Conservation (phyloP, 371 early-diverging fungal genomes). For the Lichtheimia ornata region DNA sequence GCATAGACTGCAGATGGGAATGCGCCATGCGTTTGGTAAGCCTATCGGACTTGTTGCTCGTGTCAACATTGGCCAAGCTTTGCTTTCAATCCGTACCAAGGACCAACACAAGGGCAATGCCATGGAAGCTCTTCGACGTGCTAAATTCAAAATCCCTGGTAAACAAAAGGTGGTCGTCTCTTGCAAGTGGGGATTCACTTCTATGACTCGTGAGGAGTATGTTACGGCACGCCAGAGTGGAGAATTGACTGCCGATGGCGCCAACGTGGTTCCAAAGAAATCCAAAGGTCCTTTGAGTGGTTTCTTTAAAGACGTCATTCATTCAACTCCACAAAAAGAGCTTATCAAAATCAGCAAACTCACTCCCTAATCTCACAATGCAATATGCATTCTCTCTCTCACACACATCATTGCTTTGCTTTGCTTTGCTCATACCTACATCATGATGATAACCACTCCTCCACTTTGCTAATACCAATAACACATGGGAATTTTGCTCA, state of each 20-base stretch:
- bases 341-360: no score
- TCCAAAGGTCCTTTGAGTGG: constrained; percentile 83
- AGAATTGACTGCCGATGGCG: constrained; percentile 90
- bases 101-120: constrained; percentile 93
- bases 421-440: no score
- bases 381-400: no score
- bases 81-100: constrained; percentile 98
- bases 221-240: constrained; percentile 78
- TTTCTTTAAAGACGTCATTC: constrained; percentile 36
- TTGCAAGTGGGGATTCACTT: constrained; percentile 99
- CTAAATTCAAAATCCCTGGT: constrained; percentile 99
- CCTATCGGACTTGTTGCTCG: constrained; percentile 99
- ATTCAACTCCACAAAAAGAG: no score
- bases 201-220: constrained; percentile 92
- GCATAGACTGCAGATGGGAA: constrained; percentile 97
- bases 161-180: constrained; percentile 98
- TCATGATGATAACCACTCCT: no score
- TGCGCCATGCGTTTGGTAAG: constrained; percentile 99
- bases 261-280: constrained; percentile 93
- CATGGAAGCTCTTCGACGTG: constrained; percentile 97
- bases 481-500: no score
- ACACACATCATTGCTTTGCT: no score
- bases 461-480: no score
- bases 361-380: no score
- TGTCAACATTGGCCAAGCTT: constrained; percentile 98